Evolutionary conservation across 352 stramenopile genomes (phyloP), one percentile per base, ranked within the genome.

Genomic region (Pythium aristosporum): DNA sequence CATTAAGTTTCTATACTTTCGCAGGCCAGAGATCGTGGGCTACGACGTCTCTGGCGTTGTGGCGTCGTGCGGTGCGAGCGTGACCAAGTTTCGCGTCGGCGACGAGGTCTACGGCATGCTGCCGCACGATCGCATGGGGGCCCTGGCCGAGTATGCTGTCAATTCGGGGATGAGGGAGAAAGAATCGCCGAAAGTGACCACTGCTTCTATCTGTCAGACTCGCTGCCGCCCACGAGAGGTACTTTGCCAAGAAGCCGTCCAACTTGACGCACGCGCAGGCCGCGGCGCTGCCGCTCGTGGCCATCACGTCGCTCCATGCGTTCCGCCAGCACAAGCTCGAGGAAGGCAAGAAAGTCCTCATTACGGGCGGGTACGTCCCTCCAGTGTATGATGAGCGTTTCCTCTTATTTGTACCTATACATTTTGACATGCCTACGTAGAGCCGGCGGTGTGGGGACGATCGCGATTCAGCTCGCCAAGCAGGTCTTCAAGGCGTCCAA

Each of bases 51-150:
- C 80, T 11, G 84, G 84, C 15, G 75, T 90, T 30, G 75, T 93
- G 0, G 70, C 72, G 32, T 62, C 73, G 21, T 85, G 74, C 54
- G 84, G 84, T 41, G 65, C 76, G 11, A 72, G 76, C 5, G 82
- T 87, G 32, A 82, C 69, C 55, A 84, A 76, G 65, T 90, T 91
- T 57, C 55, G 58, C 52, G 44, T 75, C 32, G 82, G 80, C 23
- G 82, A 93, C 32, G 68, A 87, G 49, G 85, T 93, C 20, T 93
- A 87, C 60, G 79, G 78, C 34, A 90, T 90, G 77, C 58, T 91
- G 44, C 77, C 82, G 21, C 79, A 89, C 61, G 69, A 85, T 63
- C 69, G 60, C 64, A 88, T 81, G 50, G 85, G 85, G 48, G 62
- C 79, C 8, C 41, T 93, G 43, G 82, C 82, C n/a, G 84, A 93